These are phyloP conservation scores for Meyerozyma carpophila DNA, from an alignment of 1,139 yeast species.

Conservation along the genomic window DNA sequence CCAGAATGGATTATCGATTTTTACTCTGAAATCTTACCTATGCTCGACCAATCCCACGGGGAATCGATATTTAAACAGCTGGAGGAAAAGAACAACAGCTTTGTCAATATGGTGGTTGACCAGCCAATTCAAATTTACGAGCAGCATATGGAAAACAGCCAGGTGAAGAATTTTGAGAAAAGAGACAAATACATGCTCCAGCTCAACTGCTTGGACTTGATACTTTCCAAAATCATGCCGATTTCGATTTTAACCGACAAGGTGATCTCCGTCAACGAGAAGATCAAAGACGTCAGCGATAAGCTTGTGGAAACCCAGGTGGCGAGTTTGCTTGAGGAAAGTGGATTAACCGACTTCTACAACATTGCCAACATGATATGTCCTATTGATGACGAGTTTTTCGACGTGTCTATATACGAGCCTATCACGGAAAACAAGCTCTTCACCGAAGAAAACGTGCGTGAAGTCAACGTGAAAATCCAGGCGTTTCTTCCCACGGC, in stretches of 20 bases:
- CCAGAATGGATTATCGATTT: conserved; percentile 72
- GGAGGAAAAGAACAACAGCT: conserved; percentile 23
- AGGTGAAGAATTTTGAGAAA: conserved; percentile 9
- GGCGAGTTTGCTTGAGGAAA: conserved; percentile 38
- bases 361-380: conserved; percentile 69
- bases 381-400: conserved; percentile 52
- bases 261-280: conserved; percentile 32
- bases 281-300: conserved; percentile 26
- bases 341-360: conserved; percentile 51
- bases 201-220: conserved; percentile 56
- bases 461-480: conserved; percentile 36
- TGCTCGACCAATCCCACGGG: conserved; percentile 40
- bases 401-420: conserved; percentile 52
- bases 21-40: conserved; percentile 44
- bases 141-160: conserved; percentile 21
- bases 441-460: conserved; percentile 41
- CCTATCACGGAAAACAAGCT: conserved; percentile 62
- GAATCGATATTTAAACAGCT: conserved; percentile 35
- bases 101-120: conserved; percentile 36
- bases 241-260: conserved; percentile 34
- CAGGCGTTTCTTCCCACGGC: conserved; percentile 55
- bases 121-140: conserved; percentile 45
- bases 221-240: conserved; percentile 51
- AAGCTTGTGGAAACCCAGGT: conserved; percentile 39
- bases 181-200: conserved; percentile 32